These are phyloP conservation scores for Aquilaria yunnanensis DNA, from an alignment of 345 rosid species.

Conservation along the genomic window DNA sequence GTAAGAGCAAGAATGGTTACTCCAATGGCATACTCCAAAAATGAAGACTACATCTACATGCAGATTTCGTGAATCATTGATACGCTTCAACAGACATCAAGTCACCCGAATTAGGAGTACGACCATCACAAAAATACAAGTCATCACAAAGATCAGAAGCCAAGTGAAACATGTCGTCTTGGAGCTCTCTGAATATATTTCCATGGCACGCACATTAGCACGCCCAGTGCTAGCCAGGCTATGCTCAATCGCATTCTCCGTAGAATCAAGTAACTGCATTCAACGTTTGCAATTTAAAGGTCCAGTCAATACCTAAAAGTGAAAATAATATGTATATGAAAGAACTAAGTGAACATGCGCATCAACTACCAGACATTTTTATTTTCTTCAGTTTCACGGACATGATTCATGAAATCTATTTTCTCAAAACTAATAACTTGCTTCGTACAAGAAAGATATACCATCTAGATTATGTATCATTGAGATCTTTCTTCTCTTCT, in stretches of 20 bases:
- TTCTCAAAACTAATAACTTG: too few relatives aligned
- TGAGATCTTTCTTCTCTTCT: too few relatives aligned
- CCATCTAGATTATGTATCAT: too few relatives aligned
- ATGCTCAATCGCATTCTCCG: constrained; percentile 79
- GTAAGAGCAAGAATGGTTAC: too few relatives aligned
- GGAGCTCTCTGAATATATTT: constrained; percentile 56
- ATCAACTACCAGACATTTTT: background rate
- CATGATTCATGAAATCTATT: too few relatives aligned
- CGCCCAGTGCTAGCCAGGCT: constrained; percentile 86
- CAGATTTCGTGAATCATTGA: too few relatives aligned
- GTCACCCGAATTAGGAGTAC: constrained; percentile 80
- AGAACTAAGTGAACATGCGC: background rate
- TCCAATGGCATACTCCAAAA: too few relatives aligned
- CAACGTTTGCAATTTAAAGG: background rate
- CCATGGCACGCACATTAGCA: constrained; percentile 54
- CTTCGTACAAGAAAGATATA: too few relatives aligned
- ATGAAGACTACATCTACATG: too few relatives aligned
- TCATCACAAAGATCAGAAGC: constrained; percentile 70
- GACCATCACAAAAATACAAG: constrained; percentile 74
- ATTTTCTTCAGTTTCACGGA: background rate
- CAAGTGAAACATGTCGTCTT: constrained; percentile 86
- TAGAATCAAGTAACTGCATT: constrained; percentile 77
- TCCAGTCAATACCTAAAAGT: background rate
- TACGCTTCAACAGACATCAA: constrained; percentile 12
- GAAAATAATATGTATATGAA: background rate